Conservation (phyloP, 305 asterid species). For the Fraxinus albicans region DNA sequence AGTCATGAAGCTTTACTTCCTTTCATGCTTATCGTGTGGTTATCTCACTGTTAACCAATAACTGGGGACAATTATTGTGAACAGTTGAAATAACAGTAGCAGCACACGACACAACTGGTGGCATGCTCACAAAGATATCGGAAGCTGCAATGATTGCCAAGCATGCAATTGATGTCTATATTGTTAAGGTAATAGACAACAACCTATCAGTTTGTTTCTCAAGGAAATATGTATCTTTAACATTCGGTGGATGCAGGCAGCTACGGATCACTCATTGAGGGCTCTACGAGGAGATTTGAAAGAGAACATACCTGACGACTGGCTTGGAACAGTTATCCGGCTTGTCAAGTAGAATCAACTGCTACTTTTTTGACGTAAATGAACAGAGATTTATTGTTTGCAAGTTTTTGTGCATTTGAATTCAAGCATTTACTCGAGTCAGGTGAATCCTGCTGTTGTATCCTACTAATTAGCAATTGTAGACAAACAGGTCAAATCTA, state of each 20-base stretch:
- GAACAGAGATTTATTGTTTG: background rate
- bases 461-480: background rate
- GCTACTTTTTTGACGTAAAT: background rate
- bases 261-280: conserved; percentile 63
- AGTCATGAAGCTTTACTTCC: background rate
- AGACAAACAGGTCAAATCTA: background rate
- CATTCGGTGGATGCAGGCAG: conserved; percentile 50
- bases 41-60: background rate
- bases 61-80: background rate
- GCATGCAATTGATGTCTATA: conserved; percentile 84
- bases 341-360: conserved; percentile 33
- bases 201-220: background rate
- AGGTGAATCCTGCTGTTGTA: background rate
- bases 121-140: conserved; percentile 85
- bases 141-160: conserved; percentile 96
- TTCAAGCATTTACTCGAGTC: background rate
- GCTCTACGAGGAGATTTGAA: conserved; percentile 63
- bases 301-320: conserved; percentile 58
- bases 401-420: background rate
- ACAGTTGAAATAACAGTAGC: conserved; percentile 83
- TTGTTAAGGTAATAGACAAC: conserved; percentile 61
- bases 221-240: background rate
- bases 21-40: background rate
- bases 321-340: conserved; percentile 84
- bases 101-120: conserved; percentile 93